These are phyloP conservation scores for Trichosporon inkin DNA, from an alignment of 1,284 basidiomycete species.

Conservation along the genomic window DNA sequence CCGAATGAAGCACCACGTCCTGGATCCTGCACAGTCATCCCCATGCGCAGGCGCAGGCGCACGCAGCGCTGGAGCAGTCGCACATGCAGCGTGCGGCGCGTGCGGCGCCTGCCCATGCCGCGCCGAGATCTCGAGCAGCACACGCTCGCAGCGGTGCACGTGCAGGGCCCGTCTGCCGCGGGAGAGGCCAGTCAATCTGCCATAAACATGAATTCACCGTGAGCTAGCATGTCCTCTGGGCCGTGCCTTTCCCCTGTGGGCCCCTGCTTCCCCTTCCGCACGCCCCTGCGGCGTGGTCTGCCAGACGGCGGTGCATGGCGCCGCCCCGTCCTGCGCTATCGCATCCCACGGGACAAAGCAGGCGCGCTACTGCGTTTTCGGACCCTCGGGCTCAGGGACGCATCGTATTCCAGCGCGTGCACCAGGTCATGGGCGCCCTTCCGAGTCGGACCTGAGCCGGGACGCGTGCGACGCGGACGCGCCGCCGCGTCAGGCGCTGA, in stretches of 20 bases:
- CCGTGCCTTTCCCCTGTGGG: not conserved
- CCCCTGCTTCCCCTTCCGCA: not conserved
- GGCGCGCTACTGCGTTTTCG: not conserved
- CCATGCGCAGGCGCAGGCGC: too few relatives aligned
- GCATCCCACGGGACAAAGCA: not conserved
- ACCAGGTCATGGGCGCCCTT: not conserved
- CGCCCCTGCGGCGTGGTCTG: not conserved
- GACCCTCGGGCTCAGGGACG: not conserved
- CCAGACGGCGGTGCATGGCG: not conserved
- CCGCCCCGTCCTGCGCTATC: not conserved
- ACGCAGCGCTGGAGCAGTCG: too few relatives aligned
- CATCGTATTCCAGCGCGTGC: not conserved
- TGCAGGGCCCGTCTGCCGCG: not conserved
- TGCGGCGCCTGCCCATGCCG: too few relatives aligned
- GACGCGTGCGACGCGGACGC: not conserved
- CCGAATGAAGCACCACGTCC: too few relatives aligned
- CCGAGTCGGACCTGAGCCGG: not conserved
- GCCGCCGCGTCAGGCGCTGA: too few relatives aligned
- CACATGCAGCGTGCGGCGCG: too few relatives aligned
- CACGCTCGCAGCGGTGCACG: too few relatives aligned
- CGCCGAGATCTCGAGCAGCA: too few relatives aligned
- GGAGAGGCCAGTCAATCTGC: not conserved
- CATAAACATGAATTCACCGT: not conserved
- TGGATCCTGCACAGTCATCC: too few relatives aligned
- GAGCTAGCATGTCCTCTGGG: conserved; percentile 1